Evolutionary conservation across 1,284 basidiomycete species (phyloP).

Genomic region (Gymnopus androsaceus): DNA sequence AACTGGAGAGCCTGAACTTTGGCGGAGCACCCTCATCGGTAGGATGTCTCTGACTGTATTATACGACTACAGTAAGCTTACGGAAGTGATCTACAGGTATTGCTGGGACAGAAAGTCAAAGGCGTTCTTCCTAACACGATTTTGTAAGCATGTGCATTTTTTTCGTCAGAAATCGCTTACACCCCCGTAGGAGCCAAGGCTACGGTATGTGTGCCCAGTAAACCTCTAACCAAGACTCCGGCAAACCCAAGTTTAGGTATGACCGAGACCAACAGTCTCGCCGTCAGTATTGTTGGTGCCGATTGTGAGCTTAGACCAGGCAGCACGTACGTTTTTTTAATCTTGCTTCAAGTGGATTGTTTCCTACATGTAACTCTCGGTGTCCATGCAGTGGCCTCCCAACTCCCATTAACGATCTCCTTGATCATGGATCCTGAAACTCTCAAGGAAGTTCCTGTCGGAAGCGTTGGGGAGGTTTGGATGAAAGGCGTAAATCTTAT

Average conservation of each 20-base stretch:
- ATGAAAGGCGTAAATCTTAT: slow-evolving; percentile 66
- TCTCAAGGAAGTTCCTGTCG: slow-evolving; percentile 38
- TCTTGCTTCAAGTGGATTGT: not conserved
- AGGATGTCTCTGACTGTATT: not conserved
- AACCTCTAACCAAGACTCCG: too few species aligned
- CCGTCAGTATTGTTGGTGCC: slow-evolving; percentile 50
- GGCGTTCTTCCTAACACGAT: slow-evolving; percentile 46
- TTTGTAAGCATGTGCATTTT: slow-evolving; percentile 34
- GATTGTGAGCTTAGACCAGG: slow-evolving; percentile 54
- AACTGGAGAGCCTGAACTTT: slow-evolving; percentile 49
- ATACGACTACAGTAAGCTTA: not conserved
- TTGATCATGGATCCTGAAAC: slow-evolving; percentile 39
- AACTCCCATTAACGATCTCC: slow-evolving; percentile 54
- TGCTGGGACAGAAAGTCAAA: slow-evolving; percentile 42
- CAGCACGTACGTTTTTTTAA: slow-evolving; percentile 46
- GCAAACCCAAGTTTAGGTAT: too few species aligned
- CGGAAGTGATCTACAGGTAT: slow-evolving; percentile 40
- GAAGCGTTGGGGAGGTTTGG: slow-evolving; percentile 58
- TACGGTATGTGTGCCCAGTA: too few species aligned
- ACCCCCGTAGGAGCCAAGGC: slow-evolving; percentile 46
- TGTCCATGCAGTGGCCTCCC: slow-evolving; percentile 53
- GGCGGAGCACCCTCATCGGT: slow-evolving; percentile 48
- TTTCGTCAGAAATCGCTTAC: too few species aligned
- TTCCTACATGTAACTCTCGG: not conserved
- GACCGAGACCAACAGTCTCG: slow-evolving; percentile 55